Evolutionary conservation across 148 eudicot genomes (phyloP), one percentile per base, ranked within the genome.

Genomic region (Simmondsia chinensis): DNA sequence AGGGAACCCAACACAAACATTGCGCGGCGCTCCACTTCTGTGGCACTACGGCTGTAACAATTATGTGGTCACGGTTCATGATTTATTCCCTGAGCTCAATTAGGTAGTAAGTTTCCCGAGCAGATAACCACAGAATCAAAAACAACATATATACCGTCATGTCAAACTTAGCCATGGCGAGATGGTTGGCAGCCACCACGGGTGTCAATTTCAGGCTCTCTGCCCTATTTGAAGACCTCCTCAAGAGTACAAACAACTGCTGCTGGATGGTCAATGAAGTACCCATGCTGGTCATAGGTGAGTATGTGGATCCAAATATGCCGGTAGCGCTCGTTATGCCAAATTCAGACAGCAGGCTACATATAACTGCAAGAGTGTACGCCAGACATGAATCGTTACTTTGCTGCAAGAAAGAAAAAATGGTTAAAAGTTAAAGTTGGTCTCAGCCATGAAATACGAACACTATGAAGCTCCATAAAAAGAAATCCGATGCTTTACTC

Each of bases 331-430:
- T 73, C 41, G 86, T 72, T 40, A 79, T 55, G 45, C 99, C 87
- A 56, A 82, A 65, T 64, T 82, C 83, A 63, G 94, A 82, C 51
- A 91, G 57, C 54, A 91, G 61, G 63, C 73, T 86, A 54, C 94
- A 85, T 34, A 91, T 86, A 39, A 87, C 89, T 31, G 94, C 54
- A 57, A 91, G 72, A 20, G 96, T 79, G 64, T 86, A 75, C 10
- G 95, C 94, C 65, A 91, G 99, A 71, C 95, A 86, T 17, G 79
- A 67, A 48, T 91, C 99, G 69, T 91, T 76, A 44, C 54, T 69
- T 38, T 72, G 80, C 99, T 91, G 95, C 85, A 76, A 37, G 58
- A 11, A 29, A 61, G 41, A 43, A 47, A 49, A 35, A 23, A 34
- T 12, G 13, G 37, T 20, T 36, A 46, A 26, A 27, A 59, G 52